A percentile compares a stretch with the other conserved stretches of the same genome.
Evolutionary conservation across 164 flowering plant species (phyloP).

Genomic region (Chloranthus sessilifolius): DNA sequence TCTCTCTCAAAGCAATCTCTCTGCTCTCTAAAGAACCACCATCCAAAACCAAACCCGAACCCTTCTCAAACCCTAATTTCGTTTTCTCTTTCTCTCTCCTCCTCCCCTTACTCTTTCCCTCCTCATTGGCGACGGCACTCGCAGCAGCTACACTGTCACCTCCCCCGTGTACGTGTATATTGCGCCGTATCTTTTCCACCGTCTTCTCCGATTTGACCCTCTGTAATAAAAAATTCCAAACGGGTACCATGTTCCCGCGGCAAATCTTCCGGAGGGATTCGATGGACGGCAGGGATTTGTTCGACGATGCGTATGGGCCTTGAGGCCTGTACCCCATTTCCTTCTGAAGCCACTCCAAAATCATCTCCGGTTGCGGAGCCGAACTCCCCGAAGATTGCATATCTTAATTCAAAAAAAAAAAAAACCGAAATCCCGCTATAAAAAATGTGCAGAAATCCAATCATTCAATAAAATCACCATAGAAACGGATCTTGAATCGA

Average conservation of each 20-base stretch:
- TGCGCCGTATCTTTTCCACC: constrained; percentile 69
- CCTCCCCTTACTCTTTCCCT: constrained; percentile 31
- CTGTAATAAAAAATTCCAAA: constrained; percentile 70
- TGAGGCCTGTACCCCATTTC: constrained; percentile 94
- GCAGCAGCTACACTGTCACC: constrained; percentile 18
- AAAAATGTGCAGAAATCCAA: no score
- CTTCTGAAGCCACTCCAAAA: constrained; percentile 87
- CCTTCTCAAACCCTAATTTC: constrained; percentile 18
- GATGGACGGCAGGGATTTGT: constrained; percentile 45
- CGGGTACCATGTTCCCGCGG: constrained; percentile 89
- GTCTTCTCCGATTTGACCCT: constrained; percentile 95
- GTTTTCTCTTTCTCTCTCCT: constrained; percentile 27
- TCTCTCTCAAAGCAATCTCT: constrained; percentile 72
- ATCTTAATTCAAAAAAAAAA: no score
- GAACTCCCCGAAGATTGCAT: constrained; percentile 58
- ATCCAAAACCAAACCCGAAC: constrained; percentile 9
- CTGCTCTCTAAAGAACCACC: constrained; percentile 41
- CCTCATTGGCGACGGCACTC: constrained; percentile 20
- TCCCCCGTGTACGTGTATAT: constrained; percentile 82
- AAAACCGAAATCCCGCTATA: no score
- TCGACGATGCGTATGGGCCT: constrained; percentile 40
- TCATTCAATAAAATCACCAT: no score
- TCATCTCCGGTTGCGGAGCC: constrained; percentile 68
- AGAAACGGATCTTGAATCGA: no score
- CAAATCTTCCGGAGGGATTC: constrained; percentile 76